A percentile compares a stretch with the other conserved stretches of the same genome.
Conservation (phyloP, 306 rosid species). For the Betula pendula region DNA sequence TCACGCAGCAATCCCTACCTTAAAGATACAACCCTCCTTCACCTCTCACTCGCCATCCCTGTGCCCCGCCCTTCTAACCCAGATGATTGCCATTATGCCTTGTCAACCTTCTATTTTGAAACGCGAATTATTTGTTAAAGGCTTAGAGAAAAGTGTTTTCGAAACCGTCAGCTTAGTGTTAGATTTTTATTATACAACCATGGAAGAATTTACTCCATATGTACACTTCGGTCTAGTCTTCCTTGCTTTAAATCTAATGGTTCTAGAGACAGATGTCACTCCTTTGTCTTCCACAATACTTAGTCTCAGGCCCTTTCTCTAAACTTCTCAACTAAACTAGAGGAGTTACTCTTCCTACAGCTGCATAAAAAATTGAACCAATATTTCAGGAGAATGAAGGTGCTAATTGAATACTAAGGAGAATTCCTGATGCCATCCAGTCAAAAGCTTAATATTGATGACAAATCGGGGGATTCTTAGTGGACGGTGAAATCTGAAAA, state of each 20-base stretch:
- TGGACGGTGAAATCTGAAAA: not conserved
- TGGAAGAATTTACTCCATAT: not conserved
- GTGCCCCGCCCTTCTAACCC: no score
- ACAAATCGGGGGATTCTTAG: not conserved
- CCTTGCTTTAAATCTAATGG: not conserved
- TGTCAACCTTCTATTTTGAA: no score
- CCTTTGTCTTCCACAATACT: not conserved
- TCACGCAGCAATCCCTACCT: no score
- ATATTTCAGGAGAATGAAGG: not conserved
- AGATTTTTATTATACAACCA: not conserved
- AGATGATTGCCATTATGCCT: no score
- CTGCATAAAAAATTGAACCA: not conserved
- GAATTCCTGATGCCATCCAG: no score
- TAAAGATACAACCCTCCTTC: no score
- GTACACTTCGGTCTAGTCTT: not conserved
- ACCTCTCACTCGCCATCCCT: no score
- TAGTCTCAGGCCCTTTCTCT: not conserved
- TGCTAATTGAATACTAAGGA: not conserved
- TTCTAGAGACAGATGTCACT: not conserved
- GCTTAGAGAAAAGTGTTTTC: no score
- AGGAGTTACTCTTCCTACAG: not conserved
- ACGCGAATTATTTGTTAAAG: no score
- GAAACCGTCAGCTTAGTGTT: not conserved
- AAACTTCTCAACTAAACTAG: not conserved
- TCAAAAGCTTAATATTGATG: not conserved